Conservation (phyloP, 352 stramenopile species). For the Elongisporangium prolatum region DNA sequence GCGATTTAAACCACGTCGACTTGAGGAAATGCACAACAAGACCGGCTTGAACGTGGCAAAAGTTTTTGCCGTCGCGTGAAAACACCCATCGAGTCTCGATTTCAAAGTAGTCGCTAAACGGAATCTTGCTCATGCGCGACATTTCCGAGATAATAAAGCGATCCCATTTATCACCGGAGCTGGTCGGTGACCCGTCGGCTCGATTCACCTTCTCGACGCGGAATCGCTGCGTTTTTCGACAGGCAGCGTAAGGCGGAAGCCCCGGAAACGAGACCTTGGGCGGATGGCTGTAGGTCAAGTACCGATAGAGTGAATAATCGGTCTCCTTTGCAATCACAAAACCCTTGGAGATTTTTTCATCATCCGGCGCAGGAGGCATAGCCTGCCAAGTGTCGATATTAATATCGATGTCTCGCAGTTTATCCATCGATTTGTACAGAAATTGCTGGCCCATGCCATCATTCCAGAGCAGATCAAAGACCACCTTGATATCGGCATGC, state of each 20-base stretch:
- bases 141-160: slow-evolving; percentile 63
- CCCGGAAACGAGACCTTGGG: slow-evolving; percentile 58
- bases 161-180: slow-evolving; percentile 38
- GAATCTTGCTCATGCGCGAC: slow-evolving; percentile 68
- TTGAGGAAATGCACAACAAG: slow-evolving; percentile 76
- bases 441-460: slow-evolving; percentile 53
- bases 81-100: slow-evolving; percentile 81
- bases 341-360: slow-evolving; percentile 19
- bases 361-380: slow-evolving; percentile 15
- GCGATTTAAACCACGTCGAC: slow-evolving; percentile 81
- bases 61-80: slow-evolving; percentile 63
- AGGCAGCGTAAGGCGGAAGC: slow-evolving; percentile 44
- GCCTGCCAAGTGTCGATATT: slow-evolving; percentile 47
- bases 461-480: slow-evolving; percentile 70
- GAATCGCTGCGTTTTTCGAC: slow-evolving; percentile 43
- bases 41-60: slow-evolving; percentile 67
- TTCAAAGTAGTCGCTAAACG: slow-evolving; percentile 81
- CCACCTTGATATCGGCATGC: slow-evolving; percentile 45
- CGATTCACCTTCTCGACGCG: slow-evolving; percentile 20
- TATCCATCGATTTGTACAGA: slow-evolving; percentile 38
- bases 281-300: slow-evolving; percentile 49
- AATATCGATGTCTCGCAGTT: slow-evolving; percentile 68
- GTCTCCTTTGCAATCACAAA: slow-evolving; percentile 49
- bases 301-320: slow-evolving; percentile 41
- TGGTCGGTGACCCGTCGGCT: neutral